These are phyloP conservation scores for Cystofilobasidium bisporidii DNA, from an alignment of 768 basidiomycete species.

Conservation along the genomic window DNA sequence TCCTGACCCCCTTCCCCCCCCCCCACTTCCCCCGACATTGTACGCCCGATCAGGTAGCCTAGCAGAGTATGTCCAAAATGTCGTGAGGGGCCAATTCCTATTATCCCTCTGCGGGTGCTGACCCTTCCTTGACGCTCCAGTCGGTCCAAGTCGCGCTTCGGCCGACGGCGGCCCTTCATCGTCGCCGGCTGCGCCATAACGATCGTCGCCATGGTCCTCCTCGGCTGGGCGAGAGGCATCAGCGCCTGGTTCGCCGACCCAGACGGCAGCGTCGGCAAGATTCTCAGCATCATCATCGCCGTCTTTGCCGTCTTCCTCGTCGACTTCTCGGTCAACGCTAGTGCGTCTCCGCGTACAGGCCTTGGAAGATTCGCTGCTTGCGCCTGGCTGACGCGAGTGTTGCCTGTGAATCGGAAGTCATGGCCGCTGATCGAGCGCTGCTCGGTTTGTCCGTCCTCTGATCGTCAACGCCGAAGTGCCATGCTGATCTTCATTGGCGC, in stretches of 20 bases:
- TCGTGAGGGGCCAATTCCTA: no score
- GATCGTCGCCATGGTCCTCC: constrained; percentile 60
- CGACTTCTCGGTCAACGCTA: constrained; percentile 46
- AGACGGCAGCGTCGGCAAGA: constrained; percentile 40
- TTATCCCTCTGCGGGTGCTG: no score
- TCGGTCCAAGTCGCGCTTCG: constrained; percentile 66
- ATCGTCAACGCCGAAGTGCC: no score
- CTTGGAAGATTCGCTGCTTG: no score
- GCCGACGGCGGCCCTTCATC: constrained; percentile 80
- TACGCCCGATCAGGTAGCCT: background rate
- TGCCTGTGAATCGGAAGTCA: constrained; percentile 47
- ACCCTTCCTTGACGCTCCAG: no score
- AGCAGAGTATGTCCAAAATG: constrained; percentile 12
- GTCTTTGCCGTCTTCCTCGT: constrained; percentile 59
- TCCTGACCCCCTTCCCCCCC: no score
- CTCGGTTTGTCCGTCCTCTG: constrained; percentile 38
- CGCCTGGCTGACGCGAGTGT: background rate
- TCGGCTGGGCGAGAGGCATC: constrained; percentile 70
- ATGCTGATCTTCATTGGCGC: background rate
- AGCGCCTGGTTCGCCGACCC: constrained; percentile 45
- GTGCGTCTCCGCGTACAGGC: background rate
- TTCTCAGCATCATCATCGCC: constrained; percentile 65
- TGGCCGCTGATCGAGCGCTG: constrained; percentile 81
- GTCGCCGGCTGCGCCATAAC: constrained; percentile 58
- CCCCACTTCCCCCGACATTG: no score